Base-by-base conservation (phyloP, 192 early-diverging fungal species). In the Coemansia sp. region DNA sequence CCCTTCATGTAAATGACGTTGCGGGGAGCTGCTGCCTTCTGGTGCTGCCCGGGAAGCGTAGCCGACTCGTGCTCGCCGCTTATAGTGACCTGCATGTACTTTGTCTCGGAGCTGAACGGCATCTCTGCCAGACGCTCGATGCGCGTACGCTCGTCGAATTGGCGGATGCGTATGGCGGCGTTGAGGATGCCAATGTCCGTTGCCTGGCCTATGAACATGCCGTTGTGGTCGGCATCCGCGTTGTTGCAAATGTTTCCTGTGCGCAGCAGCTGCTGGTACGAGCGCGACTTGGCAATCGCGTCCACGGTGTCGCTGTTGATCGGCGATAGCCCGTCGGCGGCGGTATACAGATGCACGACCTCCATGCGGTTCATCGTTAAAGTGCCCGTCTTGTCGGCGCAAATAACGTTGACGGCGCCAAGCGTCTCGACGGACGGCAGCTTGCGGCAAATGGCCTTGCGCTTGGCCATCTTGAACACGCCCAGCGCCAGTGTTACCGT, bases 341-440 rank as follows among this genome's bases (percentile, higher is more conserved):
- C 59, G 7, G 93, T 91, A 69, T 91, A 95, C 8, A 93, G 61
- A 35, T 91, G 89, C 49, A 89, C 91, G 33, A 94, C 90, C 14
- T 95, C 92, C 96, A 97, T 96, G 71, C 90, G 88, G 83, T 97
- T 97, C 76, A 93, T 84, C 3, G 96, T 99, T 68, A 99, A 73
- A 2, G 96, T 99, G 25, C 95, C 89, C 36, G 96, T 97, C 81
- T 99, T 99, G 76, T 99, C 96, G 2, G 90, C 91, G 79, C 96
- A 99, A 36, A 99, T 88, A 15, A 96, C 93, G 68, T 91, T 95
- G 35, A 99, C 95, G 10, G 92, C 93, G 2, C 95, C 95, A 9
- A 99, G 76, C 17, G 93, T 90, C 77, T 99, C 96, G 1, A 99
- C 95, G 9, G 92, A 90, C 1, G 94, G 94, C 38, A 99, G 85